These are phyloP conservation scores for Coemansia sp. DNA, from an alignment of 192 early-diverging fungal genomes.

Conservation along the genomic window DNA sequence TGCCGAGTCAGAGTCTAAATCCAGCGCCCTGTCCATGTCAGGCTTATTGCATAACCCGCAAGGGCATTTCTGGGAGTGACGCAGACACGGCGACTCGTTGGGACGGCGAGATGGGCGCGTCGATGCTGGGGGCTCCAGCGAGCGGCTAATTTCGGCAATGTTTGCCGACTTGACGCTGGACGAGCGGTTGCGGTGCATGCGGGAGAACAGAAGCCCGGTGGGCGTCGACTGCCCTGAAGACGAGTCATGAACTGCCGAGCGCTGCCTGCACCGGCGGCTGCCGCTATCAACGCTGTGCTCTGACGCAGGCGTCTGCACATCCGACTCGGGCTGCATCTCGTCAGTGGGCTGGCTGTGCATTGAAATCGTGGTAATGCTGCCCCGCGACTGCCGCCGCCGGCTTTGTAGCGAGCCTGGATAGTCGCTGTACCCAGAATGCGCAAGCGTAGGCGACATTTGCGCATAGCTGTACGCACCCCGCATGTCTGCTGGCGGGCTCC, in stretches of 20 bases:
- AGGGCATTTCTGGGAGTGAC: background rate
- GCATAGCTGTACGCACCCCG: background rate
- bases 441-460: conserved; percentile 1
- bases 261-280: conserved; percentile 10
- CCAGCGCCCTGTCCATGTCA: too few relatives aligned
- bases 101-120: background rate
- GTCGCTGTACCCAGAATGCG: background rate
- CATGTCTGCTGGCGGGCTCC: conserved; percentile 2
- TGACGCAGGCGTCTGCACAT: background rate
- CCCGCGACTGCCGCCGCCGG: background rate
- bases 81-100: background rate
- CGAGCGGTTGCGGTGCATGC: conserved; percentile 9
- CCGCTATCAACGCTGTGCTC: conserved; percentile 2
- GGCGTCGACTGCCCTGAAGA: conserved; percentile 42
- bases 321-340: conserved; percentile 1
- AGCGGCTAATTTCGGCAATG: background rate
- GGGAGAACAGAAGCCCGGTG: conserved; percentile 16
- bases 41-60: background rate
- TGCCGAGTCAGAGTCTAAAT: too few relatives aligned
- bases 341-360: conserved; percentile 8
- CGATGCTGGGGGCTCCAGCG: background rate
- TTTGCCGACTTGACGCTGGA: conserved; percentile 6
- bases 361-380: conserved; percentile 14
- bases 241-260: conserved; percentile 12
- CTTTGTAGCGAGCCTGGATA: background rate